Evolutionary conservation across 441 rosid genomes (phyloP).

Genomic region (Croton setiger): DNA sequence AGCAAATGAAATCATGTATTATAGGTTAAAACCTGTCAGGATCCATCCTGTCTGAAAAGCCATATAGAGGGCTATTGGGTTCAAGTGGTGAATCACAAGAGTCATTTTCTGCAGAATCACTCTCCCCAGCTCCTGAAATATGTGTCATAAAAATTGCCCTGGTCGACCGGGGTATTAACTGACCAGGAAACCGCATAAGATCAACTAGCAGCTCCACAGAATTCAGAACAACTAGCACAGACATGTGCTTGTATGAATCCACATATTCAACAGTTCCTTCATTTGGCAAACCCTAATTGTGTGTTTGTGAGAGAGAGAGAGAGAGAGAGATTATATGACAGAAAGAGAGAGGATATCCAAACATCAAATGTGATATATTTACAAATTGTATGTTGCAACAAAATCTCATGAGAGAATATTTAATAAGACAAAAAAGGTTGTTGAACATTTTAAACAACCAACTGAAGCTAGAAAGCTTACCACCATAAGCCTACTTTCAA

Average conservation of each 20-base stretch:
- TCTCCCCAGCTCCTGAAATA: slow-evolving; percentile 96
- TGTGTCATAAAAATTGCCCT: slow-evolving; percentile 95
- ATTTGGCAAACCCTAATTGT: slow-evolving; percentile 82
- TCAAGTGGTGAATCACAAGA: slow-evolving; percentile 99
- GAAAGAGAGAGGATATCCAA: neutral
- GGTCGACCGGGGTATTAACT: slow-evolving; percentile 81
- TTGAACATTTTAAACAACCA: slow-evolving; percentile 16
- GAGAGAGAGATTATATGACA: neutral
- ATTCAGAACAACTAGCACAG: slow-evolving; percentile 83
- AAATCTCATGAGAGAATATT: neutral
- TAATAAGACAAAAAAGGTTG: neutral
- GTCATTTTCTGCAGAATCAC: slow-evolving; percentile 99
- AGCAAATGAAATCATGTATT: slow-evolving; percentile 7
- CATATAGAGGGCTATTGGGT: slow-evolving; percentile 98
- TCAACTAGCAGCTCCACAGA: slow-evolving; percentile 94
- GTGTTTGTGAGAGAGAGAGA: neutral
- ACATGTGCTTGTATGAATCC: slow-evolving; percentile 89
- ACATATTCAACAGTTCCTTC: slow-evolving; percentile 73
- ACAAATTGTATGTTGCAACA: neutral
- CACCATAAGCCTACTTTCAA: slow-evolving; percentile 93
- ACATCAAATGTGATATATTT: neutral
- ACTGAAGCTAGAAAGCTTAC: slow-evolving; percentile 43
- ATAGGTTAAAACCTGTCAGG: slow-evolving; percentile 56
- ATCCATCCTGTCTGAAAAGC: slow-evolving; percentile 79
- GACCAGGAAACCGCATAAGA: slow-evolving; percentile 96